phyloP scores from a whole-genome alignment of 768 basidiomycete species.

The Nevesoporus exiguus region DNA sequence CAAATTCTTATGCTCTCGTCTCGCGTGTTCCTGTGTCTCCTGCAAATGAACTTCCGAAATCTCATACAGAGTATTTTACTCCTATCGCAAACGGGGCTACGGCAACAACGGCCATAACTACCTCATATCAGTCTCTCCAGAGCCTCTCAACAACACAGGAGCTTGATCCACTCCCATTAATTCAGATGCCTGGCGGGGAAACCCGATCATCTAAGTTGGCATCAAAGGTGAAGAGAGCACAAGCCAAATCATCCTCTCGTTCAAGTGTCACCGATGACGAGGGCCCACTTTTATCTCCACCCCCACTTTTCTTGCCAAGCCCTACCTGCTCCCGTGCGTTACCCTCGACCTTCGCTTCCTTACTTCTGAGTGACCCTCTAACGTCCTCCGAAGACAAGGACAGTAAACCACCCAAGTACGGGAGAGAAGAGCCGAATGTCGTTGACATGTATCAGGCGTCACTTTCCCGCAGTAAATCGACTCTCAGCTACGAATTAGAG shows the following conservation, averaged over 20 bases:
- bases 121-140: constrained; percentile 70
- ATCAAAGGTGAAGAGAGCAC: constrained; percentile 63
- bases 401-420: constrained; percentile 27
- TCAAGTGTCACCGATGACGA: constrained; percentile 40
- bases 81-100: constrained; percentile 80
- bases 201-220: constrained; percentile 70
- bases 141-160: constrained; percentile 45
- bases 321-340: constrained; percentile 60
- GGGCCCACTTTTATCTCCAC: constrained; percentile 32
- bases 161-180: constrained; percentile 18
- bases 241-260: constrained; percentile 39
- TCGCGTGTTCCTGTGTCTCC: constrained; percentile 30
- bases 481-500: constrained; percentile 17
- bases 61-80: constrained; percentile 66
- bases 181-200: constrained; percentile 32
- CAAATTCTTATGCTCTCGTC: constrained; percentile 17
- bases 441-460: constrained; percentile 29
- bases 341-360: constrained; percentile 74
- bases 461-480: constrained; percentile 29
- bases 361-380: constrained; percentile 57
- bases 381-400: constrained; percentile 37
- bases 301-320: constrained; percentile 58
- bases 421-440: constrained; percentile 30
- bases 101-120: constrained; percentile 83
- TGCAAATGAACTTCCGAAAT: constrained; percentile 38